These are phyloP conservation scores for Aurinia saxatilis DNA, from an alignment of 345 rosid species.

Conservation along the genomic window DNA sequence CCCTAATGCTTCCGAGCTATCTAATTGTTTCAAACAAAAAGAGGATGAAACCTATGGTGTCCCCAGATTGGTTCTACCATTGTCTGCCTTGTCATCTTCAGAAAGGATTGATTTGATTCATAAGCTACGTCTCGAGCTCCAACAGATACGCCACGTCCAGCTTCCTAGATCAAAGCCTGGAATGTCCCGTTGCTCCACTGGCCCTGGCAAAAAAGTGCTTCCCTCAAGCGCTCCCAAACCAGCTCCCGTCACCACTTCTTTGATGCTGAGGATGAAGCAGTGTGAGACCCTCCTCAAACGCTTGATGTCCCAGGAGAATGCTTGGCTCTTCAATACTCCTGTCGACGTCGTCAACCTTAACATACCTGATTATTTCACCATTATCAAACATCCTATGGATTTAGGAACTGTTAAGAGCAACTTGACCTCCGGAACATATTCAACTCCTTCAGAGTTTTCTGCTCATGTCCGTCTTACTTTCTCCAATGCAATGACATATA, in stretches of 20 bases:
- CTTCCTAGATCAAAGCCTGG: not conserved
- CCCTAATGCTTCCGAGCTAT: conserved; percentile 3
- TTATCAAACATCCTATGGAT: conserved; percentile 89
- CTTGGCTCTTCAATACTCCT: conserved; percentile 76
- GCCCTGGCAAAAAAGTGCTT: conserved; percentile 2
- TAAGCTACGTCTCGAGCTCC: conserved; percentile 11
- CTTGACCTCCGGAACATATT: conserved; percentile 59
- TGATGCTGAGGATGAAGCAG: conserved; percentile 17
- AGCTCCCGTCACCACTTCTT: not conserved
- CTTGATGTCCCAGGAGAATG: conserved; percentile 68
- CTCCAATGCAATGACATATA: conserved; percentile 79
- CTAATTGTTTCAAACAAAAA: not conserved
- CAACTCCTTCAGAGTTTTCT: conserved; percentile 68
- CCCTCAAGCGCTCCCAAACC: not conserved
- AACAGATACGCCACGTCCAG: conserved; percentile 9
- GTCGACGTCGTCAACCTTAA: conserved; percentile 65
- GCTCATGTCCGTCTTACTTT: conserved; percentile 97
- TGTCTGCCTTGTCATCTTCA: conserved; percentile 16
- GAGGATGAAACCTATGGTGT: conserved; percentile 7
- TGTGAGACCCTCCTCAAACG: conserved; percentile 64
- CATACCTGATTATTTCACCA: conserved; percentile 66
- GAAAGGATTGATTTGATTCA: not conserved
- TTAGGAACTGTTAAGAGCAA: conserved; percentile 75
- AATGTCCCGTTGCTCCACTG: conserved; percentile 4
- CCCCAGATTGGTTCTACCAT: conserved; percentile 2